Percentiles rank a stretch among this genome's conserved stretches.
Conservation (phyloP, 2,329 filamentous ascomycete species). For the Sodiomyces alkalinus region DNA sequence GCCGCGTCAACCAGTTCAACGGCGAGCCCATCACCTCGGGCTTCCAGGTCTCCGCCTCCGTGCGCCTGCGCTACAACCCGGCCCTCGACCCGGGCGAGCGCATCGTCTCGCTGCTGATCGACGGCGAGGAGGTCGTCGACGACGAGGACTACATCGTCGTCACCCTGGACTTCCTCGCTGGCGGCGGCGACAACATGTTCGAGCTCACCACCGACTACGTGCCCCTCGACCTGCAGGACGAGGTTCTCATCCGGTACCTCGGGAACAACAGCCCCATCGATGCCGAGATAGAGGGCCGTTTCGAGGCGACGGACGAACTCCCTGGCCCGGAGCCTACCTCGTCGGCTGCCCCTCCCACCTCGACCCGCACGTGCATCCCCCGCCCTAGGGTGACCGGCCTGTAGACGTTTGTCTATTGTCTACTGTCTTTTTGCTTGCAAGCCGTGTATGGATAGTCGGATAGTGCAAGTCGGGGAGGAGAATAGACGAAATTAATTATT, state of each 20-base stretch:
- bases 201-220: constrained; percentile 20
- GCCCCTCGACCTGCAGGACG: constrained; percentile 35
- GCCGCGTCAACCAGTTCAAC: constrained; percentile 38
- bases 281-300: constrained; percentile 31
- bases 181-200: constrained; percentile 48
- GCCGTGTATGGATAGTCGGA: too few relatives aligned
- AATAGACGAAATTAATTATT: too few relatives aligned
- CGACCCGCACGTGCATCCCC: constrained; percentile 2
- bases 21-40: constrained; percentile 37
- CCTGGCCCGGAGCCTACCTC: background rate
- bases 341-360: background rate
- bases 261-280: constrained; percentile 30
- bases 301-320: constrained; percentile 12
- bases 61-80: constrained; percentile 43
- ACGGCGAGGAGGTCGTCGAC: constrained; percentile 29
- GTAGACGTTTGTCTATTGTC: too few relatives aligned
- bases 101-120: constrained; percentile 37
- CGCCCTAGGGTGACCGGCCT: constrained; percentile 1
- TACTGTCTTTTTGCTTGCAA: too few relatives aligned
- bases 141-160: constrained; percentile 37
- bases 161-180: constrained; percentile 47
- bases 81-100: constrained; percentile 28
- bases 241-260: constrained; percentile 37
- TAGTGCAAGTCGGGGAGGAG: too few relatives aligned
- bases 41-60: constrained; percentile 43